Evolutionary conservation across 2,329 filamentous ascomycete genomes (phyloP).

Genomic region (Calonectria honghensis): DNA sequence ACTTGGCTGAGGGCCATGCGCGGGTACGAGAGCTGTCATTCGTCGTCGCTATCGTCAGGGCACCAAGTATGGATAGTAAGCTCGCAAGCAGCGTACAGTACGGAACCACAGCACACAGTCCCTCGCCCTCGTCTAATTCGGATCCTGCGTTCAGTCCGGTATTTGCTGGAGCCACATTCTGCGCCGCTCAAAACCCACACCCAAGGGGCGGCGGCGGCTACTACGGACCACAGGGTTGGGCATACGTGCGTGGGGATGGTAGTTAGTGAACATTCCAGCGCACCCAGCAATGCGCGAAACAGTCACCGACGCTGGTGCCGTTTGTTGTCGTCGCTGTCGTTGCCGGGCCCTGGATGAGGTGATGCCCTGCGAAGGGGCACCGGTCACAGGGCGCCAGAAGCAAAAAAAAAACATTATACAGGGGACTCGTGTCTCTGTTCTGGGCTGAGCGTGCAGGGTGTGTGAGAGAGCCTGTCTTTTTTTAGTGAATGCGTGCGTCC

Average conservation of each 20-base stretch:
- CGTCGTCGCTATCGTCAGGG: background rate
- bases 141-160: constrained; percentile 6
- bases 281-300: background rate
- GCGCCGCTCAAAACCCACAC: constrained; percentile 31
- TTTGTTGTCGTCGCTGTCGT: background rate
- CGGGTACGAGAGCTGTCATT: background rate
- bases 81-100: constrained; percentile 22
- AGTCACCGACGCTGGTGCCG: background rate
- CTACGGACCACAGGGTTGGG: constrained; percentile 29
- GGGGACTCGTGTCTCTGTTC: constrained; percentile 30
- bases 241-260: constrained; percentile 33
- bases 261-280: constrained; percentile 32
- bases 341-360: constrained; percentile 11
- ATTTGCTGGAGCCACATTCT: constrained; percentile 34
- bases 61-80: background rate
- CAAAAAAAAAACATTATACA: background rate
- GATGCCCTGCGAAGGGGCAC: constrained; percentile 18
- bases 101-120: constrained; percentile 2
- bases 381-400: background rate
- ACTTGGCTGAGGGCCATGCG: constrained; percentile 29
- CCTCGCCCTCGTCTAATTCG: constrained; percentile 5
- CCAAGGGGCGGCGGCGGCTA: constrained; percentile 19
- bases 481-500: constrained; percentile 38
- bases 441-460: constrained; percentile 24
- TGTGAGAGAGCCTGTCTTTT: constrained; percentile 37